Evolutionary conservation across 139 green algal species (phyloP), one percentile per base, ranked within the genome.

Genomic region (Mesotaenium endlicherianum): DNA sequence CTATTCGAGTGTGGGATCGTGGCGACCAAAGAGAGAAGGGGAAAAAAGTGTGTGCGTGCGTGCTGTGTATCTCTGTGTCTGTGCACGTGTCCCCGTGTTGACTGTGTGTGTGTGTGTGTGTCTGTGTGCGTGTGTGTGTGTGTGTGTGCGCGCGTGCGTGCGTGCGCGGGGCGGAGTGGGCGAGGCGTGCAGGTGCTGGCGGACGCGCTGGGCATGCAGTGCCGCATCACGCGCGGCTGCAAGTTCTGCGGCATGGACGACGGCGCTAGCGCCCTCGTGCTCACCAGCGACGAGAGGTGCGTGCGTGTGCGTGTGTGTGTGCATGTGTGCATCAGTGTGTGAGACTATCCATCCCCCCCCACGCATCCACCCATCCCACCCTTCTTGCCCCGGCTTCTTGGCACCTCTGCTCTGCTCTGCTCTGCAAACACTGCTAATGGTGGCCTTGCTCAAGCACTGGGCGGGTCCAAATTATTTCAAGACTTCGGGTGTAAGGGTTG

Each of bases 181-280:
- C 16, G 36, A 11, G 17, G 3, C 17, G 39, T 71, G 75, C 75
- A 82, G 5, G 38, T 82, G 75, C 26, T 45, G 20, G 31, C 39
- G 50, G 20, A 82, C 50, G 42, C 43, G 11, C 14, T 84, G 42
- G 77, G 64, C 60, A 64, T 77, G 43, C 60, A 43, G n/a, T 84
- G 77, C 42, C 77, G 77, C 1, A 77, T 77, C 14, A 17, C 20
- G 43, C 40, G 68, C 3, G 77, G 77, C 2, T 84, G 77, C 42
- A 84, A 84, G 64, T 44, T 42, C 44, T 84, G 77, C 43, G 17
- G 14, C 42, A 58, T 58, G 57, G 57, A 84, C 17, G 77, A 84
- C 59, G 57, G 77, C 0, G 77, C 77, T 5, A 70, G 44, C 5
- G 26, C 14, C 68, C 26, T 38, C 42, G n/a, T 78, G 67, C 67